Percentiles rank a stretch among this genome's conserved stretches.
Conservation (phyloP, 768 basidiomycete genomes). For the Rubroboletus pulcherrimus region DNA sequence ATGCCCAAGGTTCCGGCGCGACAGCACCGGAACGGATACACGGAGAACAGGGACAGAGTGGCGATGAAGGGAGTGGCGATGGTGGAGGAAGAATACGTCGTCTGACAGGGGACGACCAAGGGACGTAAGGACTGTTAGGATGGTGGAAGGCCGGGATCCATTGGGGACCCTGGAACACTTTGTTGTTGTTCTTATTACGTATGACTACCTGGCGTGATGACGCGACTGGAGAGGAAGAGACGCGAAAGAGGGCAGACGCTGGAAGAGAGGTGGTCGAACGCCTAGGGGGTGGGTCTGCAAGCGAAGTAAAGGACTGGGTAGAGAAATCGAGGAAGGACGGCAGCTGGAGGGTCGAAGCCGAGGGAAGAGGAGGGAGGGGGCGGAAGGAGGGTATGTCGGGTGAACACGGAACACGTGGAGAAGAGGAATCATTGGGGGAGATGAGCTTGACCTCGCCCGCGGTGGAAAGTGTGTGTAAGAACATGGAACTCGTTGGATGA, state of each 20-base stretch:
- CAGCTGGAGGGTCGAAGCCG: slow-evolving; percentile 37
- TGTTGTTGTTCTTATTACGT: slow-evolving; percentile 18
- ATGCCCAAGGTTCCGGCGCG: slow-evolving; percentile 40
- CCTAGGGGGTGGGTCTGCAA: slow-evolving; percentile 5
- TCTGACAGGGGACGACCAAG: slow-evolving; percentile 43
- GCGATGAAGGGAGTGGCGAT: slow-evolving; percentile 33
- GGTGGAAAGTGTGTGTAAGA: slow-evolving; percentile 7
- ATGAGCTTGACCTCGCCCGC: slow-evolving; percentile 5
- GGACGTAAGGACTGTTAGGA: slow-evolving; percentile 55
- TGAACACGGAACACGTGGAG: slow-evolving; percentile 11
- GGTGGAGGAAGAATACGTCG: slow-evolving; percentile 40
- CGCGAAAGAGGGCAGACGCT: slow-evolving; percentile 15
- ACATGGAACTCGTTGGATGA: slow-evolving; percentile 16
- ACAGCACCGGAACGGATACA: slow-evolving; percentile 38
- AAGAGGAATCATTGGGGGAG: slow-evolving; percentile 10
- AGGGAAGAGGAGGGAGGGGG: slow-evolving; percentile 34
- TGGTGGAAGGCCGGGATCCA: slow-evolving; percentile 41
- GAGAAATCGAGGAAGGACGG: slow-evolving; percentile 36
- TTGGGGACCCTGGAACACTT: slow-evolving; percentile 27
- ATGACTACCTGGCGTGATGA: slow-evolving; percentile 9
- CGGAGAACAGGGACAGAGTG: slow-evolving; percentile 33
- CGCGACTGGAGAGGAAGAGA: slow-evolving; percentile 14
- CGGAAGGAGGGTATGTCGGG: slow-evolving; percentile 20
- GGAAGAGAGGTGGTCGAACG: slow-evolving; percentile 12
- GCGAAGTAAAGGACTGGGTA: slow-evolving; percentile 16